Evolutionary conservation across 2,329 filamentous ascomycete species (phyloP).

Genomic region (Grosmannia serpens): DNA sequence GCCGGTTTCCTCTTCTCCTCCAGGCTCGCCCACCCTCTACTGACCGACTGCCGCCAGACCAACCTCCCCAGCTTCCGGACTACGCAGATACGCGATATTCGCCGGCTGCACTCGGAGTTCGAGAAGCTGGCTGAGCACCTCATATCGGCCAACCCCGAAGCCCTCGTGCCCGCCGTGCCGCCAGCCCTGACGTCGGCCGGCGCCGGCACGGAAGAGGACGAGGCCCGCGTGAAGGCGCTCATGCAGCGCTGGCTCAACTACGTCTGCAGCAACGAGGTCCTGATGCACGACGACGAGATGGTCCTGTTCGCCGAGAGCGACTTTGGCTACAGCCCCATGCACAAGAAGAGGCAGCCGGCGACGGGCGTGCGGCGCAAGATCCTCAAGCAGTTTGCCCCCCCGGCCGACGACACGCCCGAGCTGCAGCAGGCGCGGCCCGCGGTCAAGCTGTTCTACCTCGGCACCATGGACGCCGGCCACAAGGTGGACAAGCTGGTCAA

Average conservation of each 20-base stretch:
- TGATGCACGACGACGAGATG: slow-evolving; percentile 95
- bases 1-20: slow-evolving; percentile 18
- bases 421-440: slow-evolving; percentile 78
- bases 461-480: slow-evolving; percentile 92
- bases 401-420: slow-evolving; percentile 93
- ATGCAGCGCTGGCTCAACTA: slow-evolving; percentile 94
- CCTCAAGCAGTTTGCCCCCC: slow-evolving; percentile 95
- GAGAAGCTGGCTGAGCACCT: slow-evolving; percentile 92
- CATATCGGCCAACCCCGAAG: slow-evolving; percentile 94
- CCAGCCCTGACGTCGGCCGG: slow-evolving; percentile 91
- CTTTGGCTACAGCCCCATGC: slow-evolving; percentile 92
- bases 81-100: slow-evolving; percentile 95
- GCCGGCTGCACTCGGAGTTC: slow-evolving; percentile 91
- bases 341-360: slow-evolving; percentile 91
- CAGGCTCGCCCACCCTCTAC: background rate
- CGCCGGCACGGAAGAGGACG: slow-evolving; percentile 92
- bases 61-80: slow-evolving; percentile 98
- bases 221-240: slow-evolving; percentile 73
- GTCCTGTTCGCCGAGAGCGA: slow-evolving; percentile 98
- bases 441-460: slow-evolving; percentile 92
- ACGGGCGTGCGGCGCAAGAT: slow-evolving; percentile 92
- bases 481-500: slow-evolving; percentile 94
- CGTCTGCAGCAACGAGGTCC: slow-evolving; percentile 80
- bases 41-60: slow-evolving; percentile 45
- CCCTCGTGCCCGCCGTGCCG: slow-evolving; percentile 85